Base-by-base conservation (phyloP, 306 rosid genomes). In the Vigna radiata region DNA sequence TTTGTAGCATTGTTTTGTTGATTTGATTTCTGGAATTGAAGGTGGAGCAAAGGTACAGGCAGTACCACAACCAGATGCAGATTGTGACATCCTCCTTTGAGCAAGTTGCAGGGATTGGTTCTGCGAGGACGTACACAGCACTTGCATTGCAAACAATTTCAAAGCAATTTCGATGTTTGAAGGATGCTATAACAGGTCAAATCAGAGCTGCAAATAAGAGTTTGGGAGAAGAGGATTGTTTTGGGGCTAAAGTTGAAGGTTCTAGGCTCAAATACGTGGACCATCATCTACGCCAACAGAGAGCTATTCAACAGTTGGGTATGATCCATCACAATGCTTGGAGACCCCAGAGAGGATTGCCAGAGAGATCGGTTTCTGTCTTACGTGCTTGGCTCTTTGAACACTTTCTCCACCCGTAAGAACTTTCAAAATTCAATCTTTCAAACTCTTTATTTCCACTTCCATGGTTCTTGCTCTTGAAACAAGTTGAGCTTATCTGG, bases 351-450 rank as follows among this genome's bases (percentile, higher is more conserved):
- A 78, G 99, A 83, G 99, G 99, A 58, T 83, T 96, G 80, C 99
- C 99, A 0, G 99, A 96, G 83, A 56, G 98, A 77, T 96, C 99
- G 0, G 99, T 96, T 77, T 96, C 99, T 17, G 96, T 96, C 19
- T 93, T 96, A 16, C 99, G 99, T 6, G 97, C 98, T 72, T 96
- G 99, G 99, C 99, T 96, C 76, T 96, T 96, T 67, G 99, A 96
- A 76, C 99, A 96, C 87, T 96, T 96, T 61, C 99, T 96, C 56
- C 99, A 92, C 79, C 99, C 99, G 99, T 96, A 86, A 88, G 97
- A 9, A 70, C 29, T 25, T 19, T 41, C 1, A 3, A 17, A 50
- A 11, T 43, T 19, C 16, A 70, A 3, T 31, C 11, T 62, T 33
- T 37, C 2, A 16, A 4, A 10, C 19, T 12, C 27, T 58, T 58